Conservation (phyloP, 345 rosid species). For the Gossypium arboreum region DNA sequence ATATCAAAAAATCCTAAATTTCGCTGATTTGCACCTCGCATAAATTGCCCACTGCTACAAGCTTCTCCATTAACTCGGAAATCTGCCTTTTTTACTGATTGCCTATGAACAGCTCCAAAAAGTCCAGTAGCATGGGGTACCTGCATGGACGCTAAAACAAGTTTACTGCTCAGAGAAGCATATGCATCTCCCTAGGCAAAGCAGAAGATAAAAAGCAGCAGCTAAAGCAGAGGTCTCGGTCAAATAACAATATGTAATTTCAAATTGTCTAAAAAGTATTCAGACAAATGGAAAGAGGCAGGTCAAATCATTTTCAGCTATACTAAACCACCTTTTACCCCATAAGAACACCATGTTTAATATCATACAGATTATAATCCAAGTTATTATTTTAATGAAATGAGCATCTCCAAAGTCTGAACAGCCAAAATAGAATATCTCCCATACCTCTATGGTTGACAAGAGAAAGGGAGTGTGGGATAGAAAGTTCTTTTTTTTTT, state of each 20-base stretch:
- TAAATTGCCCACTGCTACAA: constrained; percentile 23
- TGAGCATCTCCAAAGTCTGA: neutral
- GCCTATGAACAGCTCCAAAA: constrained; percentile 36
- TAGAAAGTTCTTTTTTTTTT: neutral
- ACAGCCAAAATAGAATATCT: neutral
- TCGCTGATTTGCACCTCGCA: constrained; percentile 24
- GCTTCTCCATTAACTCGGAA: constrained; percentile 27
- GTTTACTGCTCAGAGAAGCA: constrained; percentile 53
- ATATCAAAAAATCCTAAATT: constrained; percentile 31
- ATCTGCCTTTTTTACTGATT: constrained; percentile 27
- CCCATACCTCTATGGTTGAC: no score
- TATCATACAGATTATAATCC: neutral
- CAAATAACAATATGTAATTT: neutral
- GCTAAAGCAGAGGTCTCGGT: neutral
- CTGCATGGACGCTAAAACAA: constrained; percentile 76
- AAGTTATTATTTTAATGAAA: neutral
- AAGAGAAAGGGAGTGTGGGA: neutral
- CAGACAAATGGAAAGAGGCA: neutral
- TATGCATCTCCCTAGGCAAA: constrained; percentile 13
- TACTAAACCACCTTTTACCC: neutral
- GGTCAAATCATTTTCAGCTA: neutral
- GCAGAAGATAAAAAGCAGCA: constrained; percentile 6
- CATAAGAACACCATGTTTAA: neutral
- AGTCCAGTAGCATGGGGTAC: constrained; percentile 42
- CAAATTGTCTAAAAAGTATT: neutral